Base-by-base conservation (phyloP, 2,329 filamentous ascomycete genomes). In the Fusarium buharicum region DNA sequence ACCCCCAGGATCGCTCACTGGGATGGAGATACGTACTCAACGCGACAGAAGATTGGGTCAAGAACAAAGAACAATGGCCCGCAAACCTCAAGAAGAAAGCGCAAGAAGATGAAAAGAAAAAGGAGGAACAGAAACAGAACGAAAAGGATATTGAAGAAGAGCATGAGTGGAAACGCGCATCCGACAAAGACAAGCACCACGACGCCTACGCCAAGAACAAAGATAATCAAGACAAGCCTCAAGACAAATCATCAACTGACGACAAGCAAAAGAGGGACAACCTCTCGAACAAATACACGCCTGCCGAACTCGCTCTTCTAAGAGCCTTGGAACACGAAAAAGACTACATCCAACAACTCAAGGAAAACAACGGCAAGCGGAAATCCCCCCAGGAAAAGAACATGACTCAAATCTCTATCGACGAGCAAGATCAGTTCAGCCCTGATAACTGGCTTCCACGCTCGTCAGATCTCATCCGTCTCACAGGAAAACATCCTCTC, bases 401-500 rank as follows among this genome's bases (percentile, higher is more conserved):
- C 36, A 20, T 20, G 17, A 38, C 36, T 4, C 36, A 38, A 9
- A 12, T 38, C 11, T 38, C 36, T 8, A 38, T 38, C 16, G 16
- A 36, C 3, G 34, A 36, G 16, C 34, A 36, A 17, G 34, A 36
- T 36, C 34, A 36, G 11, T 36, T 36, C 10, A 12, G 34, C 10
- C 34, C 34, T 12, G 34, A 36, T 6, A 36, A 36, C 4, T 84
- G 82, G 82, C 73, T 85, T 2, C 81, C 81, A 4, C 76, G 81
- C 9, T 77, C 75, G 1, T 70, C 73, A 1, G 66, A 80, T 22
- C 73, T 85, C 5, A 79, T 84, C 31, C 78, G 83, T 1, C 62
- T 82, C 16, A 84, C 81, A 1, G 82, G 82, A 4, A 82, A 82
- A 39, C 82, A 84, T 66, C 82, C 82, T 0, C 59, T 85, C 51